Evolutionary conservation across 305 asterid genomes (phyloP).

Genomic region (Fraxinus paxiana): DNA sequence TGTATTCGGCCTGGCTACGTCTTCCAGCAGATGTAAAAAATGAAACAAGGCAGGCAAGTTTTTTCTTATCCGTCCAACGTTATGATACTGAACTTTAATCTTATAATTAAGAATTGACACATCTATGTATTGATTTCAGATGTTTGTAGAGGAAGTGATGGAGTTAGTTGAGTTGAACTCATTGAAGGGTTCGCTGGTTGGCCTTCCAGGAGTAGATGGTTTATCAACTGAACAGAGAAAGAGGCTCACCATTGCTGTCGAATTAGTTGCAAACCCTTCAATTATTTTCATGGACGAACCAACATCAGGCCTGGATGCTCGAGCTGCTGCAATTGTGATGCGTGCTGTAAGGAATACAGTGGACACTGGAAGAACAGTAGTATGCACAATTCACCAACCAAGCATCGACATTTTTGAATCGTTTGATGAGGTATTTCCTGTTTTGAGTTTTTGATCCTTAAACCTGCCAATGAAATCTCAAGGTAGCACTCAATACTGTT

Average conservation of each 20-base stretch:
- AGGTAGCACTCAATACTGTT: background rate
- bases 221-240: slow-evolving; percentile 50
- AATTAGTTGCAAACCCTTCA: slow-evolving; percentile 45
- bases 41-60: slow-evolving; percentile 30
- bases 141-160: slow-evolving; percentile 60
- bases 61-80: background rate
- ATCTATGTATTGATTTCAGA: slow-evolving; percentile 21
- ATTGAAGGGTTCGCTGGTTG: slow-evolving; percentile 37
- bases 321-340: slow-evolving; percentile 56
- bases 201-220: slow-evolving; percentile 53
- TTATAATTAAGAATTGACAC: background rate
- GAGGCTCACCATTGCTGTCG: slow-evolving; percentile 47
- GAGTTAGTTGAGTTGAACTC: slow-evolving; percentile 41
- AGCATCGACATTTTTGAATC: slow-evolving; percentile 49
- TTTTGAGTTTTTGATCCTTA: background rate
- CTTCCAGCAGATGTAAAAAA: slow-evolving; percentile 39
- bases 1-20: slow-evolving; percentile 52
- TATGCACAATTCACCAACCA: slow-evolving; percentile 50
- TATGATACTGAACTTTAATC: background rate
- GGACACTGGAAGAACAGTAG: slow-evolving; percentile 47
- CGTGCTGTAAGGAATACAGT: slow-evolving; percentile 46
- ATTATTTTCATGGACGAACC: slow-evolving; percentile 57
- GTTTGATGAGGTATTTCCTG: slow-evolving; percentile 40
- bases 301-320: slow-evolving; percentile 51
- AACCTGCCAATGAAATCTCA: background rate